phyloP scores from a whole-genome alignment of 2,329 filamentous ascomycete genomes.

The Orbilia quercus region DNA sequence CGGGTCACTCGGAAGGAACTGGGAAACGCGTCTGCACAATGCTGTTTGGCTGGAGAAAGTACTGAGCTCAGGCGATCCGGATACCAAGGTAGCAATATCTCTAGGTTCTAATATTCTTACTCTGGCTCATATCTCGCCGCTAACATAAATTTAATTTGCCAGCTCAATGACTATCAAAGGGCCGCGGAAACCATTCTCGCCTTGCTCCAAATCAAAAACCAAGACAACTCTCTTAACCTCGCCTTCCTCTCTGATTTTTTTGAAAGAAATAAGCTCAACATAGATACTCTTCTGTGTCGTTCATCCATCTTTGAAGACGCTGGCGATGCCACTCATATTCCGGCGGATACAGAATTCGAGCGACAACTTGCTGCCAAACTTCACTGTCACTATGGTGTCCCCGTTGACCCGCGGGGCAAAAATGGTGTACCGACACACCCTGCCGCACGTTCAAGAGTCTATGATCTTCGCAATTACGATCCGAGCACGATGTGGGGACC shows the following conservation, averaged over 20 bases:
- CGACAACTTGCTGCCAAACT: constrained; percentile 77
- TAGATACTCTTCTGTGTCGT: constrained; percentile 72
- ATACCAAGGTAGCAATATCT: constrained; percentile 62
- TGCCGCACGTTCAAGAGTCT: constrained; percentile 76
- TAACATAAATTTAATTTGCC: background rate
- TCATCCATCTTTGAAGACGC: constrained; percentile 74
- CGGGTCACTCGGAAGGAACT: constrained; percentile 56
- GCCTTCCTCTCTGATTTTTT: constrained; percentile 66
- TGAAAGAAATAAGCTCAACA: constrained; percentile 66
- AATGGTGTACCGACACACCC: constrained; percentile 65
- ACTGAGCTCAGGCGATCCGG: constrained; percentile 63
- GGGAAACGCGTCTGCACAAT: constrained; percentile 62
- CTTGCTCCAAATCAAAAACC: constrained; percentile 64
- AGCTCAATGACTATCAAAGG: constrained; percentile 67
- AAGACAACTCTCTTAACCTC: constrained; percentile 67
- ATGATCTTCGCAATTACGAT: constrained; percentile 78
- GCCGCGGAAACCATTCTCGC: constrained; percentile 66
- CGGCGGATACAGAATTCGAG: constrained; percentile 64
- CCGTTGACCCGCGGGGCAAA: constrained; percentile 64
- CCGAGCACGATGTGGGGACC: constrained; percentile 75
- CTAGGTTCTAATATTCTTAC: no score
- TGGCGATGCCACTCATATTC: constrained; percentile 64
- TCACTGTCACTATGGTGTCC: constrained; percentile 76
- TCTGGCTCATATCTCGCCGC: background rate
- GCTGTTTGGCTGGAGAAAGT: constrained; percentile 64